Evolutionary conservation across 2,329 filamentous ascomycete species (phyloP).

Genomic region (Fusarium gaditjirri): DNA sequence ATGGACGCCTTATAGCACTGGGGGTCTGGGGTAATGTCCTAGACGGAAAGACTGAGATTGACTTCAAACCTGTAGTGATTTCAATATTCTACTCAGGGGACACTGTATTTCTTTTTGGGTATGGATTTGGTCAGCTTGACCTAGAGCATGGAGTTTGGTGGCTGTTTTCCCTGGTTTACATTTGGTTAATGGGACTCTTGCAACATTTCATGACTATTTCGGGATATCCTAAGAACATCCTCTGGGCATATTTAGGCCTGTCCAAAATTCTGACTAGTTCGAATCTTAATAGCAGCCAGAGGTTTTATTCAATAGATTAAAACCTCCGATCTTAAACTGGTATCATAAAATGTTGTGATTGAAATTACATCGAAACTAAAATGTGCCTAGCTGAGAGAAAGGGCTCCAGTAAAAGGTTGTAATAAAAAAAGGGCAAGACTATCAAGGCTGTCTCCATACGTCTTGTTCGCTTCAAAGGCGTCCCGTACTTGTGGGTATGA

Average conservation of each 20-base stretch:
- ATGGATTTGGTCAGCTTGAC: constrained; percentile 10
- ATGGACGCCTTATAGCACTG: constrained; percentile 75
- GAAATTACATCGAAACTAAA: constrained; percentile 61
- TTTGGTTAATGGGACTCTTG: constrained; percentile 6
- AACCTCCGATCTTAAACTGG: constrained; percentile 48
- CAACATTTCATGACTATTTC: background rate
- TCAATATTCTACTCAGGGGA: constrained; percentile 8
- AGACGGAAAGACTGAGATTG: constrained; percentile 9
- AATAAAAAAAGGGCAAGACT: constrained; percentile 52
- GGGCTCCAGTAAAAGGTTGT: constrained; percentile 48
- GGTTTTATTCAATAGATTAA: constrained; percentile 29
- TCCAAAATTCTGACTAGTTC: no score
- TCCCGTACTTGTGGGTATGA: constrained; percentile 37
- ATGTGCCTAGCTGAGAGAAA: constrained; percentile 50
- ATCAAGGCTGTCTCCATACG: constrained; percentile 49
- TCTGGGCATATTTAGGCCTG: no score
- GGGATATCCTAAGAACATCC: no score
- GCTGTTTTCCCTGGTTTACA: background rate
- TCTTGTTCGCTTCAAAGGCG: constrained; percentile 42
- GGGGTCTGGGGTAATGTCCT: constrained; percentile 8
- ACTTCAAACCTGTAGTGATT: background rate
- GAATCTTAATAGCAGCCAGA: background rate
- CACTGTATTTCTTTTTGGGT: constrained; percentile 4
- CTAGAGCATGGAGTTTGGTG: constrained; percentile 43
- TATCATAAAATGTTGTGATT: constrained; percentile 58